A percentile compares a stretch with the other conserved stretches of the same genome.
Conservation (phyloP, 768 basidiomycete species). For the Omphalotus guepiniiformis region DNA sequence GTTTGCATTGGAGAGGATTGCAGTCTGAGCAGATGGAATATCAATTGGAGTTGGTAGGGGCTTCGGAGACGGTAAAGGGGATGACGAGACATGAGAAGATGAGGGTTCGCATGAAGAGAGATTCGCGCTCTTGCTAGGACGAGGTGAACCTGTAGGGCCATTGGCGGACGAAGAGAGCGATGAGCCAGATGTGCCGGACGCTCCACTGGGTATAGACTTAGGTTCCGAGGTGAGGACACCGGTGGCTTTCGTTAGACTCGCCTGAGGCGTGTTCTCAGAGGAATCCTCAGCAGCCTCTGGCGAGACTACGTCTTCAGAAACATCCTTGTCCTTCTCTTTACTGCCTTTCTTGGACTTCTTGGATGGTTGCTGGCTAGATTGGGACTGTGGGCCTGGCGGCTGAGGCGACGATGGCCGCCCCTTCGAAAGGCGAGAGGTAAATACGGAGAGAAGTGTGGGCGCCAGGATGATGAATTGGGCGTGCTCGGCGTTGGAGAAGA, state of each 20-base stretch:
- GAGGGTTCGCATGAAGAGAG: conserved; percentile 27
- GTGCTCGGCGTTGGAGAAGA: neutral
- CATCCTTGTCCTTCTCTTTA: conserved; percentile 67
- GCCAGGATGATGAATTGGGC: conserved; percentile 55
- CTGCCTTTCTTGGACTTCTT: conserved; percentile 71
- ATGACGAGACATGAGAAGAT: conserved; percentile 35
- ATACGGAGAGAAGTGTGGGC: conserved; percentile 73
- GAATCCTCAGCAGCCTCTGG: conserved; percentile 41
- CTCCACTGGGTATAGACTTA: conserved; percentile 37
- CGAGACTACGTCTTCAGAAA: conserved; percentile 29
- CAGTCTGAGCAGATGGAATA: conserved; percentile 73
- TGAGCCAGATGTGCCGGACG: conserved; percentile 40
- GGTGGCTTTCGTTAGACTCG: conserved; percentile 35
- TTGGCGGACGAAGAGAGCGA: conserved; percentile 11
- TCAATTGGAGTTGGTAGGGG: conserved; percentile 61
- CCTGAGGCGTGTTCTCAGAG: conserved; percentile 34
- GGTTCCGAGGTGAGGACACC: conserved; percentile 33
- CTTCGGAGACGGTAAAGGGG: conserved; percentile 35
- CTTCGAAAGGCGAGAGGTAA: conserved; percentile 68
- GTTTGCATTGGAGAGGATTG: conserved; percentile 69
- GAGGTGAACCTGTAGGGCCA: conserved; percentile 31
- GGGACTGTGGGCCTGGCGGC: conserved; percentile 47
- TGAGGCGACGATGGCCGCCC: conserved; percentile 71
- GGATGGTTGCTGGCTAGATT: conserved; percentile 82
- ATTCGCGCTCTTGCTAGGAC: conserved; percentile 26